Base-by-base conservation (phyloP, 2,329 filamentous ascomycete species). In the Aspergillus amoenus region DNA sequence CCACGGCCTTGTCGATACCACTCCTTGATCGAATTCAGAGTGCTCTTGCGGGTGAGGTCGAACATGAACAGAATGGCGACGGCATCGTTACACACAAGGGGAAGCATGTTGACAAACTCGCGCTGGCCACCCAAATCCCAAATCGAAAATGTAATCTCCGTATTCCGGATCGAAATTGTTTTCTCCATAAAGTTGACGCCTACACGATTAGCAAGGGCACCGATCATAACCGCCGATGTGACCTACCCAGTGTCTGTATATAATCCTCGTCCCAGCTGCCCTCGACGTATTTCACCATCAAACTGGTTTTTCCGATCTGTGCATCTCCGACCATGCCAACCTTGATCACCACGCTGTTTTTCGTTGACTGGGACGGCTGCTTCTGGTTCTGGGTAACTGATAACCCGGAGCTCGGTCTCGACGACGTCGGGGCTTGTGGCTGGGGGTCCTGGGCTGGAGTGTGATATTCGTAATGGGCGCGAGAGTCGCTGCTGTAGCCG, bases 111-210 rank as follows among this genome's bases (percentile, higher is more conserved):
- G 77, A 99, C 94, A 71, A 99, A 99, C 78, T 99, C 94, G 71
- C 94, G 88, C 80, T 99, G 94, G 64, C 94, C 94, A 67, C 94
- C 94, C 55, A 99, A 79, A 81, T 99, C 94, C 94, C 94, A 99
- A 72, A 99, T 99, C 60, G 92, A 96, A 78, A 99, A 99, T 43
- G 94, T 99, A 75, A 99, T 99, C 78, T 99, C 94, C 15, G 94
- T 99, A 78, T 99, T 99, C 61, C 94, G 90, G 76, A 99, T 99
- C 61, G 91, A 96, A 72, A 99, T 99, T 37, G 94, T 99, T 83
- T 99, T 99, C 76, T 99, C 94, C 94, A 99, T 99, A 78, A 99
- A 99, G 77, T 99, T 99, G 77, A 99, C 94, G 65, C 94, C 86
- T 88, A n/a, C 21, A 32, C 13, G 21, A 52, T 51, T 27, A 70